These are phyloP conservation scores for Naganishia onofrii DNA, from an alignment of 768 basidiomycete species.

Conservation along the genomic window DNA sequence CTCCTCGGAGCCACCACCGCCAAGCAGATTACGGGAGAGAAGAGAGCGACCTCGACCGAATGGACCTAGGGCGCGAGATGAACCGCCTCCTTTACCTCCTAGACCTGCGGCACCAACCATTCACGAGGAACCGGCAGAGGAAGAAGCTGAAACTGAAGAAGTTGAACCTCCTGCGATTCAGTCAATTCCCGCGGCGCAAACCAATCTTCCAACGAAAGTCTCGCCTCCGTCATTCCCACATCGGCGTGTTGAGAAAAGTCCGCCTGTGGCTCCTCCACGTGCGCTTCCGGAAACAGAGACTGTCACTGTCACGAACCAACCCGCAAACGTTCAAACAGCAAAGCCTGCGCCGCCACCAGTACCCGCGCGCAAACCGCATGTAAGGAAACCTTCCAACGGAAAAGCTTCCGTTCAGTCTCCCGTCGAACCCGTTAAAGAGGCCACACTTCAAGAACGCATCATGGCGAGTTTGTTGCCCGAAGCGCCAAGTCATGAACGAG, in stretches of 20 bases:
- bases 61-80: conserved; percentile 25
- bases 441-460: conserved; percentile 13
- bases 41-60: conserved; percentile 21
- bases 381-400: conserved; percentile 5
- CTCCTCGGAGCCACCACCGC: conserved; percentile 21
- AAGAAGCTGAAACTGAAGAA: neutral
- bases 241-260: neutral
- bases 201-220: neutral
- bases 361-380: conserved; percentile 4
- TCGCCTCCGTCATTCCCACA: conserved; percentile 7
- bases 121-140: conserved; percentile 2
- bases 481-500: conserved; percentile 7
- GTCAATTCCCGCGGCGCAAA: neutral
- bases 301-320: too few relatives aligned
- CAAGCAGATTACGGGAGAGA: conserved; percentile 9
- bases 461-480: conserved; percentile 11
- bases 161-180: too few relatives aligned
- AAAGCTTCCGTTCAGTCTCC: neutral
- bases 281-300: neutral
- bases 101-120: conserved; percentile 19
- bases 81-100: conserved; percentile 31
- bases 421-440: conserved; percentile 8
- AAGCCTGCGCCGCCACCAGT: conserved; percentile 1
- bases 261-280: neutral
- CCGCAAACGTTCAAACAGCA: neutral